These are phyloP conservation scores for Ophiostoma australiae DNA, from an alignment of 2,329 filamentous ascomycete species.

Conservation along the genomic window DNA sequence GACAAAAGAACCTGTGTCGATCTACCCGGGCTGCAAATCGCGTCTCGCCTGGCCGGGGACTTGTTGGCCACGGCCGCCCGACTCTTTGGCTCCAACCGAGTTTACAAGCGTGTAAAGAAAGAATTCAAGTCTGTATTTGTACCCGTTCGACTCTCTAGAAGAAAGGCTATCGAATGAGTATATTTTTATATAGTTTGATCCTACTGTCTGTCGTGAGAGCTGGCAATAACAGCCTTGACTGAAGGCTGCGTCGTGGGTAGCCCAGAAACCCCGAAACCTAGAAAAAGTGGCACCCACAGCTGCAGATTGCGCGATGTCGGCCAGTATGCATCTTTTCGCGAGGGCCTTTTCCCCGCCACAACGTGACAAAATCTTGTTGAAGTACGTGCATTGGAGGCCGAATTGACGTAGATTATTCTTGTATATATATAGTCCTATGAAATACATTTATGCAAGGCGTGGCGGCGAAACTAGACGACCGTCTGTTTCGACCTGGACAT, in stretches of 20 bases:
- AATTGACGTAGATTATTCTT: neutral
- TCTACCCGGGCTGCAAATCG: neutral
- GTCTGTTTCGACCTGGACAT: neutral
- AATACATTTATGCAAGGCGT: neutral
- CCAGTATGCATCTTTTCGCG: neutral
- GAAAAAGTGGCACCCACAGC: conserved; percentile 8
- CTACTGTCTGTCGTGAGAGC: neutral
- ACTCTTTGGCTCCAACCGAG: conserved; percentile 34
- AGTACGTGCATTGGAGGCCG: neutral
- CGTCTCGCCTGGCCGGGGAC: conserved; percentile 4
- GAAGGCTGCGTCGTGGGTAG: conserved; percentile 21
- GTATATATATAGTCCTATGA: neutral
- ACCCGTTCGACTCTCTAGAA: conserved; percentile 56
- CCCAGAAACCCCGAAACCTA: neutral
- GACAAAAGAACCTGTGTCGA: neutral
- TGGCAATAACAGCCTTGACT: neutral
- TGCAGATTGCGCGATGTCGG: conserved; percentile 7
- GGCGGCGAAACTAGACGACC: neutral
- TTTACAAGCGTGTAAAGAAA: neutral
- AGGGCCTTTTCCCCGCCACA: neutral
- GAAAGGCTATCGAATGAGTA: conserved; percentile 39
- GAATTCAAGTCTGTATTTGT: conserved; percentile 50
- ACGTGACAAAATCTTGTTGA: neutral
- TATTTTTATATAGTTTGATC: conserved; percentile 28
- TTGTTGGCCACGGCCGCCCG: neutral